Conservation (phyloP, 1,139 yeast species). For the Entelexis paramagnoliae region DNA sequence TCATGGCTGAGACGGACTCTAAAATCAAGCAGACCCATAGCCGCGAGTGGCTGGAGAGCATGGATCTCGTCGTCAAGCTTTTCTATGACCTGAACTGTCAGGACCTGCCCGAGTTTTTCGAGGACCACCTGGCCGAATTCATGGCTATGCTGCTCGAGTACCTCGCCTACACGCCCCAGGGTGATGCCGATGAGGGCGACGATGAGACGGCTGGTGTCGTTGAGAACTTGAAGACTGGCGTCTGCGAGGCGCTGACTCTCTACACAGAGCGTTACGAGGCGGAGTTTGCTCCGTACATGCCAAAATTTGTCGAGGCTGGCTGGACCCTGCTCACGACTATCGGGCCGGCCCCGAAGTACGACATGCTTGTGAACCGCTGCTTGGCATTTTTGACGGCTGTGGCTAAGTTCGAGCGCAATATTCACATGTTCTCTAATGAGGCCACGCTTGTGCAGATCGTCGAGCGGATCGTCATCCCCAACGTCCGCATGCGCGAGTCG, state of each 20-base stretch:
- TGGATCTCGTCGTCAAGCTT: conserved; percentile 62
- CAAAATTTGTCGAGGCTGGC: conserved; percentile 66
- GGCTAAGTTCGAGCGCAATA: conserved; percentile 53
- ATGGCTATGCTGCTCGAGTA: conserved; percentile 79
- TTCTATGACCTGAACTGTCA: conserved; percentile 93
- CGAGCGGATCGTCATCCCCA: conserved; percentile 78
- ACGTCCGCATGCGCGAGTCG: conserved; percentile 62
- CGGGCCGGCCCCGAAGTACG: conserved; percentile 67
- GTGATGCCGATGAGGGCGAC: conserved; percentile 41
- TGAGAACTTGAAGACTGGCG: conserved; percentile 68
- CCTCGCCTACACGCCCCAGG: conserved; percentile 32
- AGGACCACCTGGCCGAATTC: conserved; percentile 69
- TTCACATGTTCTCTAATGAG: conserved; percentile 54
- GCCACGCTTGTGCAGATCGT: conserved; percentile 64
- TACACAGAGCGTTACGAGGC: conserved; percentile 90
- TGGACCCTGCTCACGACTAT: conserved; percentile 67
- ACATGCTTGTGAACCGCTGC: conserved; percentile 71
- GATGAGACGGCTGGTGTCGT: conserved; percentile 63
- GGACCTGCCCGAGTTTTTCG: conserved; percentile 96
- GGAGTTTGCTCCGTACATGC: conserved; percentile 66
- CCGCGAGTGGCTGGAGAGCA: conserved; percentile 45
- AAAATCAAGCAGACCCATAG: conserved; percentile 42
- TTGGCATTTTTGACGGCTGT: conserved; percentile 76
- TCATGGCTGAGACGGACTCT: conserved; percentile 57
- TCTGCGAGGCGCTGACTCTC: conserved; percentile 73